These are phyloP conservation scores for Sechiopsis laciniata DNA, from an alignment of 306 rosid species.

Conservation along the genomic window DNA sequence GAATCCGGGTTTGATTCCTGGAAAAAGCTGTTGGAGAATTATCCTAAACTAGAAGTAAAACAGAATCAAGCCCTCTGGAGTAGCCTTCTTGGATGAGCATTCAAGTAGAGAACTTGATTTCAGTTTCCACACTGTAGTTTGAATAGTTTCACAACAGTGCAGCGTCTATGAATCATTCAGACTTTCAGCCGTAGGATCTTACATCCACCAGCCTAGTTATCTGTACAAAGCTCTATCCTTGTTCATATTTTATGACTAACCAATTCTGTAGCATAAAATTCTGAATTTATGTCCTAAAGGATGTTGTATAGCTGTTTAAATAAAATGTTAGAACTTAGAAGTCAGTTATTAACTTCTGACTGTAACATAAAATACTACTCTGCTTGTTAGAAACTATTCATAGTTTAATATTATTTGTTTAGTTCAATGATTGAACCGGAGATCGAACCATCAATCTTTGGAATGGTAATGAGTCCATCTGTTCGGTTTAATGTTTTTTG, in stretches of 20 bases:
- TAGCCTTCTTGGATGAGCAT: constrained; percentile 1
- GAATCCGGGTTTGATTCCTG: neutral
- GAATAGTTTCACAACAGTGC: constrained; percentile 11
- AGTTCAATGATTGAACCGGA: too few relatives aligned
- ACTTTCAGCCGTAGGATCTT: constrained; percentile 4
- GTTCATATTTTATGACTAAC: constrained; percentile 11
- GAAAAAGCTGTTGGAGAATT: neutral
- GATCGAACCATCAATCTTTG: too few relatives aligned
- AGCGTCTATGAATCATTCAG: neutral
- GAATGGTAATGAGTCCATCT: too few relatives aligned
- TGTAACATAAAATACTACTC: neutral
- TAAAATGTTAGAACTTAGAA: constrained; percentile 1
- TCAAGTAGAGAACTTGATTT: constrained; percentile 7
- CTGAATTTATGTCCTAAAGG: neutral
- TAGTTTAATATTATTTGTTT: too few relatives aligned
- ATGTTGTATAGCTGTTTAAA: constrained; percentile 2
- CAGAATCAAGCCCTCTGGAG: neutral
- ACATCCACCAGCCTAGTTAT: constrained; percentile 3
- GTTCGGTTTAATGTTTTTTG: too few relatives aligned
- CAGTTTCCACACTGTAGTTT: neutral
- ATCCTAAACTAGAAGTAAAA: neutral
- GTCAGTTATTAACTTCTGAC: constrained; percentile 6
- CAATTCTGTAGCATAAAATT: constrained; percentile 5
- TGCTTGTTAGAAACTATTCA: constrained; percentile 9
- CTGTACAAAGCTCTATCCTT: constrained; percentile 19